Base-by-base conservation (phyloP, 2,329 filamentous ascomycete species). In the Scolecobasidium constrictum region DNA sequence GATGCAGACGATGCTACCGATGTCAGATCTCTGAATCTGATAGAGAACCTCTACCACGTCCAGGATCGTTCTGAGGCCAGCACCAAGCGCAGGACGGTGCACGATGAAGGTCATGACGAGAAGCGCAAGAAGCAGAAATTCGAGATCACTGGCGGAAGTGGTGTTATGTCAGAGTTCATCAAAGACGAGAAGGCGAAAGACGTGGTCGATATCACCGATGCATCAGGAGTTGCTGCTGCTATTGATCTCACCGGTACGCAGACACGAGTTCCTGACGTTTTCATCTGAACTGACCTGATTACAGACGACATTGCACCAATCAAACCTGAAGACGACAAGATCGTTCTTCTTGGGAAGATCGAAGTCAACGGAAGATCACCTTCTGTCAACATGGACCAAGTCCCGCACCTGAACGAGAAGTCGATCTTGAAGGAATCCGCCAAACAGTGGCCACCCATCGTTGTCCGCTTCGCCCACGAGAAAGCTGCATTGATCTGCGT, bases 121-220 rank as follows among this genome's bases (percentile, higher is more conserved):
- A 56, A 19, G 20, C 68, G 23, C 57, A 67, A 38, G 57, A 65
- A 62, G 17, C 61, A 60, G 31, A 69, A 66, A 42, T 56, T 57
- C 28, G 56, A 59, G 3, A 71, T 73, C 53, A 58, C 56, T 39
- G 66, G 60, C 39, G 60, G 66, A 35, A 68, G 72, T 26, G 17
- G 34, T 18, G 17, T 36, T 11, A 11, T 36, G 34, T 36, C 34
- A n/a, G 69, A 79, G 19, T 79, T 84, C 51, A 66, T 88, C 55
- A 78, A 73, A 53, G 71, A 83, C 26, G 71, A 73, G 50, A 69
- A 64, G 40, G 62, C 67, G 45, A 65, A 77, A 45, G 65, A 62
- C 3, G 60, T 50, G 21, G 50, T 56, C 18, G 53, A 61, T 45
- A 49, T 55, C 2, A 44, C 55, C 2, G 48, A 56, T 16, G 50